Evolutionary conservation across 2,329 filamentous ascomycete genomes (phyloP), one percentile per base, ranked within the genome.

Genomic region (Apiospora koreana): DNA sequence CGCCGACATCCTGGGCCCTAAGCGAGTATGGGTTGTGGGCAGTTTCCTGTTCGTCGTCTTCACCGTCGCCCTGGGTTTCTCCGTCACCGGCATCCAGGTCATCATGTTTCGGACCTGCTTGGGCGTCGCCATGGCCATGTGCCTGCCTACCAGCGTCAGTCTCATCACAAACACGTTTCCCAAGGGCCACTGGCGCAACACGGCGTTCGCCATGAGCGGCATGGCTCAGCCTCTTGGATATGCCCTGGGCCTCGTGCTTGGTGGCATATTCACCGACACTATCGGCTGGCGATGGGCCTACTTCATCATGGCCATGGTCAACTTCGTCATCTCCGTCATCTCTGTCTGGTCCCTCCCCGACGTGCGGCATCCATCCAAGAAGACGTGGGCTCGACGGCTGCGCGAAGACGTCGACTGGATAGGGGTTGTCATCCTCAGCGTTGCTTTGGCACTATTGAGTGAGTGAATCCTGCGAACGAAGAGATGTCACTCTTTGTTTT

Each of bases 371-470:
- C 9, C 58, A 1, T 77, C 77, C 0, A 75, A 77, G 3, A 75
- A 77, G 54, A 71, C 68, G 18, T 79, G 75, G 79, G 78, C 70
- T 12, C 68, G 72, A 5, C 74, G 76, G 0, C 69, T 79, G 10
- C 75, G 77, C 70, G 50, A 77, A 79, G 74, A 88, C 1, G 85
- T 89, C 58, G 87, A 89, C 73, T 89, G 86, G 87, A 71, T 86
- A 25, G 87, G 66, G 18, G 66, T 54, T 10, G 3, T 25, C 9
- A 50, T 54, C 21, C 45, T 68, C 25, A 68, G 66, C 45, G 31
- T 41, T 9, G 66, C 43, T 41, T 23, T 68, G 28, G 66, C 43
- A 7, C 28, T 68, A 31, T 48, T 68, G 43, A 54, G 54, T 62
- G 38, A 62, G 54, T 62, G 31, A 23, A 12, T 23, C 50, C 23